These are phyloP conservation scores for Trypanosoma scelopori DNA, from an alignment of 208 protist genomes.

Conservation along the genomic window DNA sequence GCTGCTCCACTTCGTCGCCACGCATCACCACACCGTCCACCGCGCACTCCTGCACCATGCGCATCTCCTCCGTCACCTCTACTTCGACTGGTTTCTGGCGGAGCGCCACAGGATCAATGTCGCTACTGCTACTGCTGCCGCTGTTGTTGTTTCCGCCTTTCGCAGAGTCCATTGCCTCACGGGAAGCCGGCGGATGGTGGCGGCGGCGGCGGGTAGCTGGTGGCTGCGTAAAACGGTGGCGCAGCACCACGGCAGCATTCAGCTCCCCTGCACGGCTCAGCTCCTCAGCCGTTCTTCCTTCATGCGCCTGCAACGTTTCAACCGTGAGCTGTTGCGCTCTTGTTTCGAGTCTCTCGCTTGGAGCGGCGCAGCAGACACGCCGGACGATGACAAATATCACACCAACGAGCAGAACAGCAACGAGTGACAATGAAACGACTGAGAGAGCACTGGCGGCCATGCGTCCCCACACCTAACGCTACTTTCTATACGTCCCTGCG, in stretches of 20 bases:
- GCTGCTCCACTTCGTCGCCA: neutral
- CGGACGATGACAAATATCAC: no score
- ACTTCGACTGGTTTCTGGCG: neutral
- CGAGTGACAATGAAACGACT: no score
- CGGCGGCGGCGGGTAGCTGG: neutral
- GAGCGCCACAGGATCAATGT: constrained; percentile 10
- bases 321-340: no score
- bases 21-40: neutral
- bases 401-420: no score
- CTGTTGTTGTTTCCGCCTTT: neutral
- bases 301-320: no score
- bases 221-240: neutral
- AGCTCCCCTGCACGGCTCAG: neutral
- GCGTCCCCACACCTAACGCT: no score
- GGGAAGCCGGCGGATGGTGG: neutral
- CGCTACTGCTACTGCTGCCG: constrained; percentile 3
- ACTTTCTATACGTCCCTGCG: no score
- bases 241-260: constrained; percentile 3
- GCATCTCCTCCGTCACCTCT: neutral
- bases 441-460: no score
- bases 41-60: neutral
- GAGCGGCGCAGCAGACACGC: no score
- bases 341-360: no score
- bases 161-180: neutral
- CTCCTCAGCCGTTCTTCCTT: neutral